phyloP scores from a whole-genome alignment of 345 rosid species.

The Boechera retrofracta region DNA sequence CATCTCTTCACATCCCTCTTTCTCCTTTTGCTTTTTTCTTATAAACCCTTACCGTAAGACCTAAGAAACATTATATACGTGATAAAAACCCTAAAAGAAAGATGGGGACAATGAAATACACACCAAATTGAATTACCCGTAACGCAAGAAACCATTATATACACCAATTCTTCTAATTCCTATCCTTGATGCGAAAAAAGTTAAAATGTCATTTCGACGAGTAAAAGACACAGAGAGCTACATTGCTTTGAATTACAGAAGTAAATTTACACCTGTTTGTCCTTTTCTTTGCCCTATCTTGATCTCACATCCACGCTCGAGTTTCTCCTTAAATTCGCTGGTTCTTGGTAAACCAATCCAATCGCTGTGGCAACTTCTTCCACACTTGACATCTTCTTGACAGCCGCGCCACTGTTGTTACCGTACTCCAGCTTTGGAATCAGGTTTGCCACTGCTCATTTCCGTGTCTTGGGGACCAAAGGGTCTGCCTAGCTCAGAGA shows the following conservation, averaged over 20 bases:
- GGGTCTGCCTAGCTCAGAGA: constrained; percentile 40
- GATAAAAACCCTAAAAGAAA: not conserved
- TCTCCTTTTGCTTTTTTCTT: not conserved
- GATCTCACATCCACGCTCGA: constrained; percentile 33
- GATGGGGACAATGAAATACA: constrained; percentile 6
- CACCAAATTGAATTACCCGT: not conserved
- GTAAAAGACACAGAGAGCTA: constrained; percentile 3
- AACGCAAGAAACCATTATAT: constrained; percentile 7
- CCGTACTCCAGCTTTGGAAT: constrained; percentile 49
- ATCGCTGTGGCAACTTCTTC: constrained; percentile 28
- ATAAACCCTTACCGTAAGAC: not conserved
- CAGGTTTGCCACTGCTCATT: constrained; percentile 42
- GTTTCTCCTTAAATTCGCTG: constrained; percentile 22
- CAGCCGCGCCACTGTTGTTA: constrained; percentile 41
- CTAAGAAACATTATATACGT: constrained; percentile 7
- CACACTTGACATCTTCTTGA: constrained; percentile 39
- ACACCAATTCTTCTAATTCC: constrained; percentile 8
- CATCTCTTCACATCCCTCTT: not conserved
- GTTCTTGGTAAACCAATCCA: constrained; percentile 44
- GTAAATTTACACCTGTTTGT: constrained; percentile 13
- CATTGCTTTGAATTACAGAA: constrained; percentile 18
- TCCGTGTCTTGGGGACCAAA: constrained; percentile 45
- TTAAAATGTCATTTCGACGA: not conserved
- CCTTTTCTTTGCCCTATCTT: constrained; percentile 8
- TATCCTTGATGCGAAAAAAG: not conserved